Evolutionary conservation across 1,284 basidiomycete species (phyloP), one percentile per base, ranked within the genome.

Genomic region (Mycosarcoma mackinlayi): DNA sequence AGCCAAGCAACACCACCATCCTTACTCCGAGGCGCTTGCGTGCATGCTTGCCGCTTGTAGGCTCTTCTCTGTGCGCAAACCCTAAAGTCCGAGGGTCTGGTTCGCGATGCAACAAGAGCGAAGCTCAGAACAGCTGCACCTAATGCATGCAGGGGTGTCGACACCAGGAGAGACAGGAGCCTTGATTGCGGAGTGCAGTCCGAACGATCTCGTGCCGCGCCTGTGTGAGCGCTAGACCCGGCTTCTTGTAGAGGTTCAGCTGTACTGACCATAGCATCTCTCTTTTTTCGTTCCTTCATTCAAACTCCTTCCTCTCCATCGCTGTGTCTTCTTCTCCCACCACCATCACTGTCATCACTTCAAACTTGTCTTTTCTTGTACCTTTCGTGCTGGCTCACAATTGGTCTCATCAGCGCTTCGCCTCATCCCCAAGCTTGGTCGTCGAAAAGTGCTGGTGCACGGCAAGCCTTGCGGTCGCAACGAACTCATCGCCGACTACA

Each of bases 401-500:
- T 38, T 18, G 31, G 8, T 21, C 35, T 16, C 19, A n/a, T 3
- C 60, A 84, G 85, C 84, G 19, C 77, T 85, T 31, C 78, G 77
- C 6, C 70, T 84, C 18, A 81, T 85, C 9, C 85, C 85, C 48
- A 83, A 83, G 59, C 81, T 85, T 16, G 84, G 84, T 6, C 79
- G 84, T n/a, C 83, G 83, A 53, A 86, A 86, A 71, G 80, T 86
- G 52, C 75, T 85, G 42, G 84, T 86, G 45, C 79, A 84, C 55
- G 84, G 84, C 38, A 85, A 85, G 69, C 81, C 85, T 1, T 85
- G 84, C 45, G 86, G 86, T 0, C 83, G 86, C n/a, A 86, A 86
- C 74, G 86, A 86, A 73, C 83, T 86, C 40, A 86, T 86, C 66
- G 85, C 84, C 24, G 83, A 85, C 60, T 86, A 86, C 62, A 85